Evolutionary conservation across 805 yeast genomes (phyloP).

Genomic region (Candida nonsorbophila): DNA sequence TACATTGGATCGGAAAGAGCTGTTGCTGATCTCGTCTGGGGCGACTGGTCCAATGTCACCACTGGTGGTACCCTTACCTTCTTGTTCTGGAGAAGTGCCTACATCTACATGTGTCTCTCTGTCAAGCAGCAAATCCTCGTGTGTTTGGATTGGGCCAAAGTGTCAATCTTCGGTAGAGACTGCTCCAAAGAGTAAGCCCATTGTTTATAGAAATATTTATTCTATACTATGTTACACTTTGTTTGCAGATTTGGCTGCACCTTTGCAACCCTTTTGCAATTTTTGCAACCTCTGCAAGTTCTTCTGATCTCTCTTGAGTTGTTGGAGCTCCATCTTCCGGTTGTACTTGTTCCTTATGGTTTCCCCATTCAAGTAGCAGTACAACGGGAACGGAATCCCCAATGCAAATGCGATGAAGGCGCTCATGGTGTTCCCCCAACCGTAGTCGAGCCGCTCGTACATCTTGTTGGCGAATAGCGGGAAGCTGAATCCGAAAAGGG

Average conservation of each 20-base stretch:
- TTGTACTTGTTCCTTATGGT: too few relatives aligned
- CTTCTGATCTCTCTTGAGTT: too few relatives aligned
- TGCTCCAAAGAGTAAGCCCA: constrained; percentile 65
- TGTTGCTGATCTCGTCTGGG: constrained; percentile 82
- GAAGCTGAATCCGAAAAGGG: constrained; percentile 32
- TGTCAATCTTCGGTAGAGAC: constrained; percentile 87
- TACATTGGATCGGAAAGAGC: constrained; percentile 93
- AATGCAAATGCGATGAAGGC: constrained; percentile 26
- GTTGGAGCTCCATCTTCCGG: too few relatives aligned
- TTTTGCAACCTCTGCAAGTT: too few relatives aligned
- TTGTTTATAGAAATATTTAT: constrained; percentile 1
- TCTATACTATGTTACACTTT: too few relatives aligned
- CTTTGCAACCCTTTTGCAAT: too few relatives aligned
- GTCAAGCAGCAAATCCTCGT: constrained; percentile 85
- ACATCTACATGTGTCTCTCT: constrained; percentile 87
- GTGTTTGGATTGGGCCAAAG: constrained; percentile 84
- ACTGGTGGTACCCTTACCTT: constrained; percentile 84
- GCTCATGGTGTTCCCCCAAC: constrained; percentile 38
- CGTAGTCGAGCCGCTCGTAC: constrained; percentile 29
- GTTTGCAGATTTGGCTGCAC: too few relatives aligned
- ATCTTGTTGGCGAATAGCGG: constrained; percentile 33
- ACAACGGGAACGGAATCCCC: constrained; percentile 34
- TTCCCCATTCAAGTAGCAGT: constrained; percentile 32
- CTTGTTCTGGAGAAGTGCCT: constrained; percentile 93
- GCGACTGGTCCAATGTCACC: constrained; percentile 72